A percentile compares a stretch with the other conserved stretches of the same genome.
Evolutionary conservation across 345 rosid genomes (phyloP).

Genomic region (Adansonia digitata): DNA sequence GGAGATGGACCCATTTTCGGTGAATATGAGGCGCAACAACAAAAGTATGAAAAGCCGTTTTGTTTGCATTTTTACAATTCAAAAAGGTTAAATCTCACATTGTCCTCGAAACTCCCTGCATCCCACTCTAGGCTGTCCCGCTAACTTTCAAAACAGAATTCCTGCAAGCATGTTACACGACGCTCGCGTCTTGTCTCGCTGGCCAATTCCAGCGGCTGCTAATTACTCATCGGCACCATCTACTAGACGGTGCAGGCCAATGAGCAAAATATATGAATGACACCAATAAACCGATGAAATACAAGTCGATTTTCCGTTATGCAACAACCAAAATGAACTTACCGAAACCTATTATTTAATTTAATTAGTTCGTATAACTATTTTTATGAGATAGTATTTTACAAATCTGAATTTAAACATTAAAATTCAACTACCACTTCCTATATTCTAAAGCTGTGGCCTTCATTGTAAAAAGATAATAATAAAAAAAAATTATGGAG

Average conservation of each 20-base stretch:
- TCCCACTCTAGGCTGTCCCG: not conserved
- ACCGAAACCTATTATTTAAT: no score
- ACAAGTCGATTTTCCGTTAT: not conserved
- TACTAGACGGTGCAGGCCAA: conserved; percentile 61
- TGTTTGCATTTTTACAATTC: not conserved
- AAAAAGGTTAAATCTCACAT: not conserved
- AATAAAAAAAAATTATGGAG: no score
- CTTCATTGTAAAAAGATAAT: no score
- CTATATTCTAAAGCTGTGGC: no score
- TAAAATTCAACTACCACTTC: no score
- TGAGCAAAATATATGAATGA: conserved; percentile 5
- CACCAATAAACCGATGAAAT: not conserved
- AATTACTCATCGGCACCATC: conserved; percentile 96
- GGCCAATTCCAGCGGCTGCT: conserved; percentile 75
- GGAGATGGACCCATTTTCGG: not conserved
- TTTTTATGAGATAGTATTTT: no score
- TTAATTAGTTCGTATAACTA: no score
- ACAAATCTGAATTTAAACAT: no score
- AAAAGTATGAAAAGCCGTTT: not conserved
- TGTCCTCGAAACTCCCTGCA: not conserved
- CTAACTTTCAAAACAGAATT: conserved; percentile 29
- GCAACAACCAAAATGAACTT: no score
- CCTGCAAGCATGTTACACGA: conserved; percentile 72
- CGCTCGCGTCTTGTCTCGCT: conserved; percentile 57
- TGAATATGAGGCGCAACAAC: not conserved